Conservation (phyloP, 176 grass and related monocot genomes). For the Sorghum bicolor region DNA sequence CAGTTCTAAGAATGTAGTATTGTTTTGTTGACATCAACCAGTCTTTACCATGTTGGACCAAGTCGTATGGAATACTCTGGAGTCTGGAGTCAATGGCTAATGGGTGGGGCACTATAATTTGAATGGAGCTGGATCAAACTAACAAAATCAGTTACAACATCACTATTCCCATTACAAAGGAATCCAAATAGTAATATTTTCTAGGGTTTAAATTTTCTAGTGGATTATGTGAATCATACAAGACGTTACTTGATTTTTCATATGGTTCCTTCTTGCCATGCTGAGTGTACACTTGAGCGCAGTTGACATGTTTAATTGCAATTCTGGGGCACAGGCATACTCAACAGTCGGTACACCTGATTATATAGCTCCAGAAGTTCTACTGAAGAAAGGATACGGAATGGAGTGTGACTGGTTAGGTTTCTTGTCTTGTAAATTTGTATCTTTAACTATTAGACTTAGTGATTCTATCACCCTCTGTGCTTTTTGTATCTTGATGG, state of each 20-base stretch:
- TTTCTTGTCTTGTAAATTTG: conserved; percentile 32
- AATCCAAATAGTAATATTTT: conserved; percentile 27
- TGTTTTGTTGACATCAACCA: conserved; percentile 15
- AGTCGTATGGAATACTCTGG: neutral
- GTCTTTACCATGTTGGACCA: conserved; percentile 5
- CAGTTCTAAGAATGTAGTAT: neutral
- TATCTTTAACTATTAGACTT: conserved; percentile 10
- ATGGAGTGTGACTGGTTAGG: conserved; percentile 97
- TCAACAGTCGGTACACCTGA: conserved; percentile 98
- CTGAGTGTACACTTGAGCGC: neutral
- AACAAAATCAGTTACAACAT: neutral
- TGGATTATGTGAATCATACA: conserved; percentile 22
- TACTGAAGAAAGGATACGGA: conserved; percentile 98
- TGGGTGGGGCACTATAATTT: neutral
- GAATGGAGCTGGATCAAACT: neutral
- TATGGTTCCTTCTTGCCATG: neutral
- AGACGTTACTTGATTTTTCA: neutral
- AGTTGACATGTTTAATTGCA: conserved; percentile 9
- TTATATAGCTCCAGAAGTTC: conserved; percentile 99
- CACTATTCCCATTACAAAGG: neutral
- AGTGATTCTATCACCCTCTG: neutral
- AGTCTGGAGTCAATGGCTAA: neutral
- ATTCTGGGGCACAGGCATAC: conserved; percentile 61
- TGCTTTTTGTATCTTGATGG: conserved; percentile 40
- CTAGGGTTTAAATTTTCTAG: conserved; percentile 8